Base-by-base conservation (phyloP, 176 grass and related monocot genomes). In the Phragmites australis region DNA sequence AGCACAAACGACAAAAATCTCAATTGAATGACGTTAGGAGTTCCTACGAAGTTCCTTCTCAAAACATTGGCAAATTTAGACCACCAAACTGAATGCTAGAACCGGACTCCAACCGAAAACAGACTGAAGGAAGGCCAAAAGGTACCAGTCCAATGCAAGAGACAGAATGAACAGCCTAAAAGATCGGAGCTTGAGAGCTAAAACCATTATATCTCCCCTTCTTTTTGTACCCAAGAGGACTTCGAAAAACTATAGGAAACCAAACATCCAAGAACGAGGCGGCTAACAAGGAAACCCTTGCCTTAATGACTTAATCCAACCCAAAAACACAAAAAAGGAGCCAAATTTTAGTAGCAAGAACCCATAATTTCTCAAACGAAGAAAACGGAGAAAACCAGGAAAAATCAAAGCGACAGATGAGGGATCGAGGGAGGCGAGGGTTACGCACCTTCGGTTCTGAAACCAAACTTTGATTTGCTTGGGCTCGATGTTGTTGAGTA, bases 381-480 rank as follows among this genome's bases (percentile, higher is more conserved):
- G 39, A 41, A 13, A 7, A 6, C 3, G 16, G 12, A 27, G 55
- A 19, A 25, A 52, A 22, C 44, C 48, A 27, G 34, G 68, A 45
- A 2, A 18, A 77, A 47, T 25, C 44, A 21, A 54, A 76, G 41
- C 70, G 8, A 16, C 17, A 23, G 50, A 40, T 9, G 47, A 7
- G 5, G 70, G 73, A 83, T 80, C 57, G 50, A 47, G 43, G 14
- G 53, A n/a, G 60, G 30, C 4, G 31, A 10, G 47, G 4, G 61
- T 7, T 6, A 81, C 81, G 66, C 30, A 97, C 94, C 94, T 97
- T 73, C 94, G 94, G 81, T 97, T 97, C 89, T 97, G 94, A 83
- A 97, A 97, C 94, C 94, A 97, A 70, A 97, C 94, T 88, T 97
- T 97, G 71, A 97, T 94, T 85, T 97, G 94, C 80, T 97, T 97